phyloP scores from a whole-genome alignment of 2,329 filamentous ascomycete genomes.

The Neurospora sp. region DNA sequence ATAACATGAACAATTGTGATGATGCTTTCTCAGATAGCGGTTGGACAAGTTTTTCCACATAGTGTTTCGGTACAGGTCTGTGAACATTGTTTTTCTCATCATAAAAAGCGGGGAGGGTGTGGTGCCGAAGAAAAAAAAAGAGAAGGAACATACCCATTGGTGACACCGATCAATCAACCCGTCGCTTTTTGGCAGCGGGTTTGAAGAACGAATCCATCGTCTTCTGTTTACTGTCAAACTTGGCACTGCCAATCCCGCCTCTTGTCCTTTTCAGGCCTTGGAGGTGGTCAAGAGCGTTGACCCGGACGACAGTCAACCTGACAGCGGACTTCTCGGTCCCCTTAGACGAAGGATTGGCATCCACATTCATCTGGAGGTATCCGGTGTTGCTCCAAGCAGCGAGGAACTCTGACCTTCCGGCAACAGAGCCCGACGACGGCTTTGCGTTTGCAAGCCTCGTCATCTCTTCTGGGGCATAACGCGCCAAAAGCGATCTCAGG shows the following conservation, averaged over 20 bases:
- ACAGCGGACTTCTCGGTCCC: not conserved
- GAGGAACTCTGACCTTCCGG: conserved; percentile 17
- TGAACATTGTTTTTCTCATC: conserved; percentile 64
- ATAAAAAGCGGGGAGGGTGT: conserved; percentile 37
- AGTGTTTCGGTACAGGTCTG: conserved; percentile 72
- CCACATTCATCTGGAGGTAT: conserved; percentile 27
- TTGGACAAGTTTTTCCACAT: conserved; percentile 69
- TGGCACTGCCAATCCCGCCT: conserved; percentile 71
- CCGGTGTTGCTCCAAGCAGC: conserved; percentile 45
- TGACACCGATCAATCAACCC: conserved; percentile 18
- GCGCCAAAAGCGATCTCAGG: conserved; percentile 50
- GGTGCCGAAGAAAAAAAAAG: conserved; percentile 11
- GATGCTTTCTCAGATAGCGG: conserved; percentile 60
- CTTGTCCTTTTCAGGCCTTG: conserved; percentile 65
- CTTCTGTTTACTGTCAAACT: conserved; percentile 65
- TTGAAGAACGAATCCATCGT: conserved; percentile 68
- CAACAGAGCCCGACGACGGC: conserved; percentile 10
- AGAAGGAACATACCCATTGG: conserved; percentile 29
- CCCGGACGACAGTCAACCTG: conserved; percentile 37
- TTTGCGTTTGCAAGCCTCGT: conserved; percentile 4
- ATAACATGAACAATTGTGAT: conserved; percentile 7
- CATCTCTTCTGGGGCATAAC: conserved; percentile 31
- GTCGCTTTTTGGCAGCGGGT: conserved; percentile 38
- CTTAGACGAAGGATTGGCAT: not conserved
- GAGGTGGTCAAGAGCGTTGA: conserved; percentile 67